Evolutionary conservation across 495 filamentous ascomycete species (phyloP).

Genomic region (Echria macrotheca): DNA sequence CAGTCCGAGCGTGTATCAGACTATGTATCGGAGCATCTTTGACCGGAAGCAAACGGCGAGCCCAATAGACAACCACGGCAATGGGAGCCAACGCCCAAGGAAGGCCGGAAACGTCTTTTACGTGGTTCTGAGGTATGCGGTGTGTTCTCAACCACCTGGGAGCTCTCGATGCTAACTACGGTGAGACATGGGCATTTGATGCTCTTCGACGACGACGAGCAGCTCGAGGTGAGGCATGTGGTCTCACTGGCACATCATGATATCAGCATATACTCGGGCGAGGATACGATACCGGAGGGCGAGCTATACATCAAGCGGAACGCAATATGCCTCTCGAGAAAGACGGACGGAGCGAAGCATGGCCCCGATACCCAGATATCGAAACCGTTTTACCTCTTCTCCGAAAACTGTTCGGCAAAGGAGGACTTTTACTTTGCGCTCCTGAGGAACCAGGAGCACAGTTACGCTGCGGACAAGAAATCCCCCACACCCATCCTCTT

Average conservation of each 20-base stretch:
- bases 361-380: constrained; percentile 48
- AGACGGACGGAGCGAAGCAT: constrained; percentile 52
- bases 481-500: constrained; percentile 73
- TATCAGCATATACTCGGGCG: constrained; percentile 80
- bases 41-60: constrained; percentile 63
- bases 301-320: constrained; percentile 95
- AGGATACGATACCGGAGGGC: constrained; percentile 75
- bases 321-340: constrained; percentile 77
- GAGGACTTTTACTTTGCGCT: constrained; percentile 97
- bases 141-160: not conserved
- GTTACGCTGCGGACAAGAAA: constrained; percentile 47
- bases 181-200: constrained; percentile 88
- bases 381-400: constrained; percentile 89
- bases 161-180: constrained; percentile 10
- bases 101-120: constrained; percentile 88
- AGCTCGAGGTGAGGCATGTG: constrained; percentile 91
- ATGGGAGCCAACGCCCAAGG: constrained; percentile 56
- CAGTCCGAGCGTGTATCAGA: constrained; percentile 91
- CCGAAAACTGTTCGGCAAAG: constrained; percentile 88
- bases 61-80: constrained; percentile 43
- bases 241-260: constrained; percentile 85
- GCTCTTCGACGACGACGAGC: constrained; percentile 86
- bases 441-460: constrained; percentile 73
- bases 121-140: constrained; percentile 72
- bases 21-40: constrained; percentile 95